phyloP scores from a whole-genome alignment of 2,329 filamentous ascomycete genomes.

The Colletotrichum euphorbiae region DNA sequence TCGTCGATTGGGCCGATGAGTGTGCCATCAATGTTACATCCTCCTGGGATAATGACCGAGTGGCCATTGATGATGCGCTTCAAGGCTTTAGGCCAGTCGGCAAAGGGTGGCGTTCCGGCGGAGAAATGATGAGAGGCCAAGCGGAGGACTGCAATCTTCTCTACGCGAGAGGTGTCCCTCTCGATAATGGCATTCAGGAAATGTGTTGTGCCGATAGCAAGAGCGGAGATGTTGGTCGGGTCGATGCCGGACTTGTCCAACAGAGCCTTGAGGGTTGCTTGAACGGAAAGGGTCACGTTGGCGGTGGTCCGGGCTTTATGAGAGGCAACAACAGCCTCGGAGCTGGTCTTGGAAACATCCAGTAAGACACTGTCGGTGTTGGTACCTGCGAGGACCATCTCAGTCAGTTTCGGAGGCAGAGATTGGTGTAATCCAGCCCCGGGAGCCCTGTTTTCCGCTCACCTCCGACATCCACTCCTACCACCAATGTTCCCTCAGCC shows the following conservation, averaged over 20 bases:
- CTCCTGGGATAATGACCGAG: constrained; percentile 41
- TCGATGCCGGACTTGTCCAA: constrained; percentile 47
- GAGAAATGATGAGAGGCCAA: constrained; percentile 64
- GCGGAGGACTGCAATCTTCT: constrained; percentile 64
- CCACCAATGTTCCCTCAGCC: constrained; percentile 35
- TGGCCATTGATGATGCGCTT: constrained; percentile 46
- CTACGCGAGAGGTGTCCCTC: constrained; percentile 60
- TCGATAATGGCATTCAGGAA: constrained; percentile 71
- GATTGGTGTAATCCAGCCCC: neutral
- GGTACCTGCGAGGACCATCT: constrained; percentile 50
- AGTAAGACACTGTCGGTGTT: constrained; percentile 66
- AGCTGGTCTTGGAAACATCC: constrained; percentile 46
- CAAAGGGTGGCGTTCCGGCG: constrained; percentile 61
- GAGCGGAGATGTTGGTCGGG: constrained; percentile 56
- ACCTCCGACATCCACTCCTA: constrained; percentile 41
- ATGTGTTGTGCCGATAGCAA: constrained; percentile 68
- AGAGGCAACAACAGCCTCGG: constrained; percentile 35
- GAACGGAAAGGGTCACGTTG: constrained; percentile 61
- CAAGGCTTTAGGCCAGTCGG: constrained; percentile 65
- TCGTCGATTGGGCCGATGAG: constrained; percentile 39
- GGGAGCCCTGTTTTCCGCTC: neutral
- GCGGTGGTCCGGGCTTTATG: constrained; percentile 62
- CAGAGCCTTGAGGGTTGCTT: constrained; percentile 57
- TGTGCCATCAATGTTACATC: constrained; percentile 42
- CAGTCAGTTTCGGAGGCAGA: neutral